These are phyloP conservation scores for Aspergillus ibericus DNA, from an alignment of 2,329 filamentous ascomycete genomes.

Conservation along the genomic window DNA sequence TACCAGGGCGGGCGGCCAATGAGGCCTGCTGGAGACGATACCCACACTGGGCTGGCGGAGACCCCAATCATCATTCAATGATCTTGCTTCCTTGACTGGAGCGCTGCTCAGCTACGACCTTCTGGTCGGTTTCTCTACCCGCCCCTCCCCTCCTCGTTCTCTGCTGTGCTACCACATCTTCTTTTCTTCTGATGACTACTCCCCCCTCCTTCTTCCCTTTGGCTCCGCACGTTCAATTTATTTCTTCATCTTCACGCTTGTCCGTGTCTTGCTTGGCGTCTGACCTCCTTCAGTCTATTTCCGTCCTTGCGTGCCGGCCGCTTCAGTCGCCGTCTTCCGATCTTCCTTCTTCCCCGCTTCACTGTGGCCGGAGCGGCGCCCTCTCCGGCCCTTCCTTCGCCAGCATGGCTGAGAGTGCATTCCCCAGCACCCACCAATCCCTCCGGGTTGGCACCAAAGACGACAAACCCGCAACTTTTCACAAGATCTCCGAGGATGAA, in stretches of 20 bases:
- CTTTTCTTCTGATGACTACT: constrained; percentile 1
- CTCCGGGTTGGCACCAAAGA: constrained; percentile 73
- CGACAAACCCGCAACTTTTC: constrained; percentile 52
- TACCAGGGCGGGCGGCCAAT: constrained; percentile 21
- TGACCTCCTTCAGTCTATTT: constrained; percentile 67
- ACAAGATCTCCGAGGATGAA: constrained; percentile 76
- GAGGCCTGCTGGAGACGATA: constrained; percentile 23
- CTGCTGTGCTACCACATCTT: constrained; percentile 5
- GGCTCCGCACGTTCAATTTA: background rate
- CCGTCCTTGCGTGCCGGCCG: constrained; percentile 53
- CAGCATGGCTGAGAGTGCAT: constrained; percentile 68
- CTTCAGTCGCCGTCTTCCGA: constrained; percentile 65
- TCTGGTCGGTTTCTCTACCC: constrained; percentile 25
- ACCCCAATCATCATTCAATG: constrained; percentile 2
- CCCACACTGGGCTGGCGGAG: constrained; percentile 15
- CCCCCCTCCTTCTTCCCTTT: background rate
- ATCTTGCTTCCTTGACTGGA: constrained; percentile 5
- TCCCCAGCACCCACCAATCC: constrained; percentile 81
- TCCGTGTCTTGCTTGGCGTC: constrained; percentile 17
- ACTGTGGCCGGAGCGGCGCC: constrained; percentile 28
- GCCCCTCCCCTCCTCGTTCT: constrained; percentile 20
- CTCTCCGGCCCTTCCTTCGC: constrained; percentile 28
- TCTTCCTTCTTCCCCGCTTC: constrained; percentile 43
- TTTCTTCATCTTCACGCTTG: background rate
- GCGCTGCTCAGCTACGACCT: background rate